A percentile compares a stretch with the other conserved stretches of the same genome.
Evolutionary conservation across 208 protist genomes (phyloP).

Genomic region (Plasmodiophora brassicae): DNA sequence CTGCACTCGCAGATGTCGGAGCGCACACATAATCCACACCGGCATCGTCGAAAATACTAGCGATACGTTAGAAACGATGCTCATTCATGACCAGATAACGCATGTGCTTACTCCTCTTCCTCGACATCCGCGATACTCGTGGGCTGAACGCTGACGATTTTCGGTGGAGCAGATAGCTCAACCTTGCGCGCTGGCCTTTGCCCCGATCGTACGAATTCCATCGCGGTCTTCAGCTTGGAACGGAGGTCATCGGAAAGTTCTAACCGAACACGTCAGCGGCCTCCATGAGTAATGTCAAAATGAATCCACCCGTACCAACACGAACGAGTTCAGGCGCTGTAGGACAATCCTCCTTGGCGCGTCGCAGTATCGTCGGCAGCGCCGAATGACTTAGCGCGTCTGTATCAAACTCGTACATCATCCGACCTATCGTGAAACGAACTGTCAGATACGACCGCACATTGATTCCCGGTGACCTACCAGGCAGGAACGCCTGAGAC

Average conservation of each 20-base stretch:
- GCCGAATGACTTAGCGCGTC: not conserved
- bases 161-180: not conserved
- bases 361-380: conserved; percentile 13
- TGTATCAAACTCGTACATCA: not conserved
- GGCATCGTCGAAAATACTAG: not conserved
- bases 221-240: not conserved
- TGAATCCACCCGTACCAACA: not conserved
- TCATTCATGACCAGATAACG: not conserved
- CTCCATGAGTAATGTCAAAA: not conserved
- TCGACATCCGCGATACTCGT: not conserved
- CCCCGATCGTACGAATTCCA: not conserved
- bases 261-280: not conserved
- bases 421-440: not conserved
- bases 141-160: not conserved
- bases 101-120: not conserved
- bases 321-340: not conserved
- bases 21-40: conserved; percentile 11
- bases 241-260: not conserved
- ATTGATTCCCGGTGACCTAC: not conserved
- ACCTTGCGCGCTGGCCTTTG: not conserved
- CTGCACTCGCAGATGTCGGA: not conserved
- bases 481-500: not conserved
- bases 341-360: not conserved
- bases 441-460: not conserved
- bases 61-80: not conserved